Percentiles rank a stretch among this genome's conserved stretches.
These are phyloP conservation scores for Tilletia indica DNA, from an alignment of 1,284 basidiomycete genomes.

Conservation along the genomic window DNA sequence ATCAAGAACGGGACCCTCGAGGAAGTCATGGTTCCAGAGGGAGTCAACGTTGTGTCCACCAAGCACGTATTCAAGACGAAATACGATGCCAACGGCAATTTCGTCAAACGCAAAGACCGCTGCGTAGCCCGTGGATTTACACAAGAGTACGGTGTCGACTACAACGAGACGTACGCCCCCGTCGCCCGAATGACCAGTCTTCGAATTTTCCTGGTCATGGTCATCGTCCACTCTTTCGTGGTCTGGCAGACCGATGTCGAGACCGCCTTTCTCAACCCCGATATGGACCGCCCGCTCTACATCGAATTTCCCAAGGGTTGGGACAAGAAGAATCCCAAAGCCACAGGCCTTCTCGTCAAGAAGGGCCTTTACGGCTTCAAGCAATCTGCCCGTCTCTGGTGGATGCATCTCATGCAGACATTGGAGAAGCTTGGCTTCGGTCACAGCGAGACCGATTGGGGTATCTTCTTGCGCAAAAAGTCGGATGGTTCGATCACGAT, in stretches of 20 bases:
- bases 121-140: constrained; percentile 60
- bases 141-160: constrained; percentile 59
- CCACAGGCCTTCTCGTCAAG: constrained; percentile 2
- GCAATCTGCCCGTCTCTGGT: constrained; percentile 2
- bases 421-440: background rate
- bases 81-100: constrained; percentile 49
- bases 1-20: constrained; percentile 46
- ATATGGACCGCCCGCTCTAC: background rate
- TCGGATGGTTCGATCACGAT: background rate
- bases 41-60: constrained; percentile 43
- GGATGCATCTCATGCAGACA: background rate
- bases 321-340: background rate
- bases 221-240: background rate
- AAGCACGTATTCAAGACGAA: constrained; percentile 59
- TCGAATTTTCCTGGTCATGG: background rate
- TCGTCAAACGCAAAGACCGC: constrained; percentile 56
- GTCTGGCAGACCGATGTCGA: background rate
- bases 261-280: constrained; percentile 5
- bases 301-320: constrained; percentile 4
- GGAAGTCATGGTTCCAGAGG: constrained; percentile 40
- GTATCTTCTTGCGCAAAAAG: background rate
- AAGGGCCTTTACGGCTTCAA: constrained; percentile 2
- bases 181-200: constrained; percentile 35
- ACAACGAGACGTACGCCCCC: constrained; percentile 59
- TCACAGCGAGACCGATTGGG: constrained; percentile 3